Base-by-base conservation (phyloP, 306 rosid species). In the Mimosa bimucronata region DNA sequence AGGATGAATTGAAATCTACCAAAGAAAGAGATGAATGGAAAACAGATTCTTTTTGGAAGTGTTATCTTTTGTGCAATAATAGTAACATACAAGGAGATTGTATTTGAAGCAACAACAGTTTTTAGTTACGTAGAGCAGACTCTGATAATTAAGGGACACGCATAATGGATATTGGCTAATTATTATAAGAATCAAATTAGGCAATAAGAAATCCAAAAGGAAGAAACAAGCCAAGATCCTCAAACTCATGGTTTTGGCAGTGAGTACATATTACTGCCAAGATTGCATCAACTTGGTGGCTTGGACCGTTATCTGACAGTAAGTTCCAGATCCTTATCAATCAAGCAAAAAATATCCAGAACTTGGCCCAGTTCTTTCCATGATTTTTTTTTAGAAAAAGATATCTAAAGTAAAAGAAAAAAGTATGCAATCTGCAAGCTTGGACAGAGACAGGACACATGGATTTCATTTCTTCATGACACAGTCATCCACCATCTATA, bases 301-400 rank as follows among this genome's bases (percentile, higher is more conserved):
- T 57, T 61, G 25, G 45, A 66, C 57, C 19, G 67, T 23, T 66
- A 66, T 81, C 55, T 66, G 29, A 23, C 15, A 55, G 38, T 30
- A 48, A 14, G 40, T 44, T 28, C 61, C 12, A 18, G 25, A 70
- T 26, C 57, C 73, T 6, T 55, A 75, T 71, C 66, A 62, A 62
- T 74, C 71, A 70, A n/a, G 81, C 34, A 68, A 75, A 82, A 79
- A 46, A 68, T 74, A 68, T 61, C 77, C 26, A 42, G 34, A 41
- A 15, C 41, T 55, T 26, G 46, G 26, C 61, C 10, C 53, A 34
- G 41, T 82, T 68, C 55, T 66, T 66, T 52, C 77, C 77, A 38
- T 2, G 41, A 60, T 70, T 40, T 70, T 1, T 53, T 34, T 2
- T 2, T 34, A 34, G 25, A 72, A 30, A 14, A 42, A 55, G 30